Conservation (phyloP, 768 basidiomycete genomes). For the Chalciporus chontae region DNA sequence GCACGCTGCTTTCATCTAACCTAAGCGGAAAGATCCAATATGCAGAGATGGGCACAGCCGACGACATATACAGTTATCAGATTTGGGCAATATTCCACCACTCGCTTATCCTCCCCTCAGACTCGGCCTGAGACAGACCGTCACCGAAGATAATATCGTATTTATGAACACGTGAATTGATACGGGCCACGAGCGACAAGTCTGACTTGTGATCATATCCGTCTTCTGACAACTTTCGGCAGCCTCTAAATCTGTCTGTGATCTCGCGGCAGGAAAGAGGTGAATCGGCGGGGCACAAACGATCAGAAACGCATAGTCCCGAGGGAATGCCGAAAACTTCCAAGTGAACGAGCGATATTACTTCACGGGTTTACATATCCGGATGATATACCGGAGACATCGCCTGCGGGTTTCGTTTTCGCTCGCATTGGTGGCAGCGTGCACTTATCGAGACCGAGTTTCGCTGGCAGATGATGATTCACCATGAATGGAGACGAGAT, state of each 20-base stretch:
- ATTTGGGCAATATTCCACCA: background rate
- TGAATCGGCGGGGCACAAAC: background rate
- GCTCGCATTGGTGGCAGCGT: conserved; percentile 14
- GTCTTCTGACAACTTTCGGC: conserved; percentile 1
- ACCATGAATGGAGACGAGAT: conserved; percentile 15
- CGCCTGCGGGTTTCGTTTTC: conserved; percentile 3
- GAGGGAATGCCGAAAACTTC: conserved; percentile 21
- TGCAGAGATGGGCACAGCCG: conserved; percentile 31
- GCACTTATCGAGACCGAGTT: conserved; percentile 9
- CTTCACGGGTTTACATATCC: conserved; percentile 15
- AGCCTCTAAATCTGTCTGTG: background rate
- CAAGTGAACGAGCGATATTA: conserved; percentile 19
- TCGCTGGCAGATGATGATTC: conserved; percentile 24
- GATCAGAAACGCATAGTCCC: conserved; percentile 4
- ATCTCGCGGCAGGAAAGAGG: background rate
- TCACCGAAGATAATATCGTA: background rate
- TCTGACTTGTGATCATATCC: background rate
- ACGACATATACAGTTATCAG: conserved; percentile 14
- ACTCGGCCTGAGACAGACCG: background rate
- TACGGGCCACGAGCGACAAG: background rate
- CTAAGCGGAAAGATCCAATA: conserved; percentile 33
- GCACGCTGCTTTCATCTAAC: conserved; percentile 34
- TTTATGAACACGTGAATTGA: background rate
- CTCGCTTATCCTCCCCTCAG: conserved; percentile 7
- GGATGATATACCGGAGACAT: no score